These are phyloP conservation scores for Capronia epimyces DNA, from an alignment of 2,329 filamentous ascomycete genomes.

Conservation along the genomic window DNA sequence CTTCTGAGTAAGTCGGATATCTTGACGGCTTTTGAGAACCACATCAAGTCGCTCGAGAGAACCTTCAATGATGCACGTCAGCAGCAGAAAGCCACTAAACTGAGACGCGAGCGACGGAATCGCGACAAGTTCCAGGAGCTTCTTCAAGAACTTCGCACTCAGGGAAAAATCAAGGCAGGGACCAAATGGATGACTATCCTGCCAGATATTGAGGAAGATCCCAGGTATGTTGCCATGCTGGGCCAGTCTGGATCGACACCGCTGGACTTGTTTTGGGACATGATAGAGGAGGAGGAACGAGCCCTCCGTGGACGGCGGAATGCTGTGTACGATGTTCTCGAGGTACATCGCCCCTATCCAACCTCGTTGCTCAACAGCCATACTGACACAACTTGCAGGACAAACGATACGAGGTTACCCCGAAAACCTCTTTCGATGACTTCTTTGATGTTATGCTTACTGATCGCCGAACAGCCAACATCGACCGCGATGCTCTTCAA, in stretches of 20 bases:
- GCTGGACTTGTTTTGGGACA: conserved; percentile 91
- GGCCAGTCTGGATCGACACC: conserved; percentile 80
- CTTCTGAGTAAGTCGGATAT: conserved; percentile 82
- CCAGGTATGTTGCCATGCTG: conserved; percentile 75
- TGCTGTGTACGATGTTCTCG: conserved; percentile 78
- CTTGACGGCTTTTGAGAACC: conserved; percentile 85
- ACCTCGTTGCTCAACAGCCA: conserved; percentile 10
- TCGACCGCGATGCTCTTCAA: conserved; percentile 71
- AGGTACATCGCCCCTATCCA: conserved; percentile 54
- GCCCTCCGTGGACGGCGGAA: conserved; percentile 75
- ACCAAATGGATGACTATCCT: conserved; percentile 83
- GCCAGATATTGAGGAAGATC: conserved; percentile 69
- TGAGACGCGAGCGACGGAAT: conserved; percentile 75
- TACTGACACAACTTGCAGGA: conserved; percentile 55
- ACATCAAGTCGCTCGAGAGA: conserved; percentile 87
- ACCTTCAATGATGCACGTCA: conserved; percentile 87
- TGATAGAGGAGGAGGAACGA: conserved; percentile 87
- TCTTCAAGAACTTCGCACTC: conserved; percentile 65
- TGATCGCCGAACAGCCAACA: conserved; percentile 81
- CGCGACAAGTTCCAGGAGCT: conserved; percentile 75
- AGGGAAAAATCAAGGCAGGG: conserved; percentile 80
- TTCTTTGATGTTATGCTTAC: conserved; percentile 76
- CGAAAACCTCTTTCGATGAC: conserved; percentile 81
- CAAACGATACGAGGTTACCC: conserved; percentile 82
- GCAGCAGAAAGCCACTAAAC: conserved; percentile 74